A percentile compares a stretch with the other conserved stretches of the same genome.
phyloP scores from a whole-genome alignment of 2,329 filamentous ascomycete species.

The Cytospora leucostoma region DNA sequence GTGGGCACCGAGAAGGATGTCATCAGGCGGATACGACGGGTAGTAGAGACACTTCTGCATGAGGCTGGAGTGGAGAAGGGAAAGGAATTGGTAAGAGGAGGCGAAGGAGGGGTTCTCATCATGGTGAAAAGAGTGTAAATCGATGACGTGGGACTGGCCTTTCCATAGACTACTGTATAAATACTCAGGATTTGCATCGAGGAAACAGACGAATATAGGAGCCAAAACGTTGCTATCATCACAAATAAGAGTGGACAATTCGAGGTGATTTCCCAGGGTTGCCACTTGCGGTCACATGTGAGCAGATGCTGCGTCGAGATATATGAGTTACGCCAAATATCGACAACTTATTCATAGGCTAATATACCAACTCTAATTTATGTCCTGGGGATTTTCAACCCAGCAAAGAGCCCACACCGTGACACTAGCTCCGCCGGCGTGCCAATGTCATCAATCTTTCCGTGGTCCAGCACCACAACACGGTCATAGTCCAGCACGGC shows the following conservation, averaged over 20 bases:
- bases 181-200: too few relatives aligned
- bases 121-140: constrained; percentile 35
- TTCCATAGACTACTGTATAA: too few relatives aligned
- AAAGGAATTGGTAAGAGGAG: constrained; percentile 35
- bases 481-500: not conserved
- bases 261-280: too few relatives aligned
- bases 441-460: not conserved
- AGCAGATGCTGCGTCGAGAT: too few relatives aligned
- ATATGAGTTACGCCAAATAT: too few relatives aligned
- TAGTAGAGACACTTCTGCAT: constrained; percentile 34
- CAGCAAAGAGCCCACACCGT: not conserved
- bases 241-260: too few relatives aligned
- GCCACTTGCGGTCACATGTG: too few relatives aligned
- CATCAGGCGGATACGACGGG: constrained; percentile 35
- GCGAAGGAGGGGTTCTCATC: constrained; percentile 33
- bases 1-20: constrained; percentile 44
- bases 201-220: too few relatives aligned
- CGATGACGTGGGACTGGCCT: too few relatives aligned
- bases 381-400: not conserved
- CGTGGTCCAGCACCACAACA: constrained; percentile 1
- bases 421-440: not conserved
- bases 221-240: too few relatives aligned
- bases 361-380: not conserved
- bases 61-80: constrained; percentile 40
- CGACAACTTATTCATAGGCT: not conserved